Conservation (phyloP, 257 asterid genomes). For the Nyctanthes arbortristis region DNA sequence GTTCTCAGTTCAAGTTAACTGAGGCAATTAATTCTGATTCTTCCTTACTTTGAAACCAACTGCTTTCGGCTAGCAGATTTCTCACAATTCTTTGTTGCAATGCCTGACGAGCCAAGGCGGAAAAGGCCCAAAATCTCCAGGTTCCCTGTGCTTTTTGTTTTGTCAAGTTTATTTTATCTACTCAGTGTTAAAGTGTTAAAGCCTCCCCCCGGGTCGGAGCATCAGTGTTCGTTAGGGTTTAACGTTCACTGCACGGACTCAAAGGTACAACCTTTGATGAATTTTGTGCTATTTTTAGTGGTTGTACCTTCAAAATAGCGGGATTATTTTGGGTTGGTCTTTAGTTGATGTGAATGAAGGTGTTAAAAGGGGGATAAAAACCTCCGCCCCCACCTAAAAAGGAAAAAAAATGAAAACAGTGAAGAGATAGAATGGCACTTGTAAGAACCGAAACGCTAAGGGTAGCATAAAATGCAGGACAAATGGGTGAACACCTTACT, state of each 20-base stretch:
- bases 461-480: too few relatives aligned
- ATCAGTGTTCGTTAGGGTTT: constrained; percentile 21
- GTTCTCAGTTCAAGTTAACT: not conserved
- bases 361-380: too few relatives aligned
- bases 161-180: not conserved
- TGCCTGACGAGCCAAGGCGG: constrained; percentile 50
- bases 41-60: not conserved
- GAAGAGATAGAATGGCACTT: too few relatives aligned
- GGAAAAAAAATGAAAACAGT: too few relatives aligned
- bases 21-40: not conserved
- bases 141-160: constrained; percentile 37
- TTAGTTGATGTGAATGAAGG: too few relatives aligned
- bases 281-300: constrained; percentile 11
- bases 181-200: not conserved
- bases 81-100: constrained; percentile 20
- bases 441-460: too few relatives aligned
- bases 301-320: not conserved
- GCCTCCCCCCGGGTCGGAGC: not conserved
- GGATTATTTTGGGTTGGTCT: not conserved
- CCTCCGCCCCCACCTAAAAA: too few relatives aligned
- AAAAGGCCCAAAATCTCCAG: constrained; percentile 62
- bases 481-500: too few relatives aligned
- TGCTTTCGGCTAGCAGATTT: not conserved
- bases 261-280: constrained; percentile 24
- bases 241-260: not conserved